Evolutionary conservation across 257 asterid species (phyloP), one percentile per base, ranked within the genome.

Genomic region (Fraxinus pennsylvanica): DNA sequence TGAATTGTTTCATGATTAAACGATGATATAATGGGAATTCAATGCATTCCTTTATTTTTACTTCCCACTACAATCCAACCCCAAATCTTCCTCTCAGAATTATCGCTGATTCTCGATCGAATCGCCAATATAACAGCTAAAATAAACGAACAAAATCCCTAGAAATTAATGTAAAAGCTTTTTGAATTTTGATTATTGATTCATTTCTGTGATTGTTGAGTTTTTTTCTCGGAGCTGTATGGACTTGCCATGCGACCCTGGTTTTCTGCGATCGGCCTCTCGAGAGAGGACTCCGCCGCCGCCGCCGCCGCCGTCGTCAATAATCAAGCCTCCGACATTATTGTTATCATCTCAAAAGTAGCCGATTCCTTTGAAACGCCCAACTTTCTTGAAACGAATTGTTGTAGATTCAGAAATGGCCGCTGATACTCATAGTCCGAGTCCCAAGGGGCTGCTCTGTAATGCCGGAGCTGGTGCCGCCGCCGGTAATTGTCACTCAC

Each of bases 381-480:
- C 45, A 39, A 9, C 13, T 39, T 39, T 39, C 47, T 66, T 10
- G 76, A 54, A 83, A 84, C 77, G 72, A 75, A 76, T 83, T 65
- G 74, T 50, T 79, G 80, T 69, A 71, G 85, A 72, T 80, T 81
- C 66, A 78, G 50, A 87, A 76, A 91, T 92, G 97, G 83, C 86
- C 50, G 89, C 78, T 66, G 94, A 92, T 68, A 61, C 91, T 83
- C 97, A 89, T 81, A 82, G 84, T 76, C 91, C 88, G 84, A 89
- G 88, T 68, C 87, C 93, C 38, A 89, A 82, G 86, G 94, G 92
- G 59, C 75, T 91, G 47, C 90, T 94, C 33, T 94, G 97, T 86
- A 92, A 94, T 84, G 98, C 97, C 25, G 97, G 92, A 72, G 97
- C 97, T 15, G 98, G 98, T 70, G 97, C 97, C 27, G 98, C 97